Base-by-base conservation (phyloP, 2,329 filamentous ascomycete species). In the Cercospora brassicicola region DNA sequence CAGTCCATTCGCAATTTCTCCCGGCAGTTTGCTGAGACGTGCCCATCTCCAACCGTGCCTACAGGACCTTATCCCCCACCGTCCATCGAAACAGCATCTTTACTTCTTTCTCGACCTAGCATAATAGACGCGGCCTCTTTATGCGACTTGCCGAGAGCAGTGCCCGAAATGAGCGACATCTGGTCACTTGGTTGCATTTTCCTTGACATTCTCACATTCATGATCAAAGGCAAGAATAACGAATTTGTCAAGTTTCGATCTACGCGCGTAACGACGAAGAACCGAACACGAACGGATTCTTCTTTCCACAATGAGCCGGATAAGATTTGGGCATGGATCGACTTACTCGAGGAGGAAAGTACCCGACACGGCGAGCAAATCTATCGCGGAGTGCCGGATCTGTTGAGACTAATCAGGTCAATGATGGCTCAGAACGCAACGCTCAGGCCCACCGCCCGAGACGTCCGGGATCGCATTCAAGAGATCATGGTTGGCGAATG, bases 121-220 rank as follows among this genome's bases (percentile, higher is more conserved):
- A 82, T 78, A 31, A 71, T 84, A 1, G 82, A 83, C 10, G 76
- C 76, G 55, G 79, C 79, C 13, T 79, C 81, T 36, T 74, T 85
- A 36, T 79, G 78, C 23, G 79, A 83, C 51, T 73, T 85, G 20
- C 77, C 76, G 6, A 59, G 63, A 26, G 69, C 75, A 28, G 71
- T 64, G 9, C 73, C 71, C 76, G 67, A 83, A 81, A 74, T 79
- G 68, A 87, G 89, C 55, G 91, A 93, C 76, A 82, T 93, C 20
- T 94, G 91, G 79, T 91, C 90, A 2, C 82, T 93, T 1, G 91
- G 88, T 9, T 91, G 90, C 76, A 84, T 93, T 62, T 90, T 90
- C 68, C 82, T 93, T 15, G 91, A 94, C 71, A 84, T 93, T 31
- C 76, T 93, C 20, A 88, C 88, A 23, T 88, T 91, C 74, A 81